Evolutionary conservation across 2,329 filamentous ascomycete genomes (phyloP).

Genomic region (Phoma sp.): DNA sequence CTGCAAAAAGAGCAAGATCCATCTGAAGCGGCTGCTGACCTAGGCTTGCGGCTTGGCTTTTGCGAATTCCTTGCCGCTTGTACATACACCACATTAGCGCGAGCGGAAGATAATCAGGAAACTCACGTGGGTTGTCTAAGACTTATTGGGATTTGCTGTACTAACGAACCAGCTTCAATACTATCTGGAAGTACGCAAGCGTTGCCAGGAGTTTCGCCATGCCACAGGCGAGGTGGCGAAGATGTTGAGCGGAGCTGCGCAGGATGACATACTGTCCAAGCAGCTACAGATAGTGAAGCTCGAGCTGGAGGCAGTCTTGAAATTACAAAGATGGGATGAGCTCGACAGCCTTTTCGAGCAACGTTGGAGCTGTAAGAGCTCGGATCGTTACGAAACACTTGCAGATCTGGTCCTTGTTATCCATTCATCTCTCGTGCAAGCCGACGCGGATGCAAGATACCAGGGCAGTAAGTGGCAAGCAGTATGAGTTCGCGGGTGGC

Average conservation of each 20-base stretch:
- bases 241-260: constrained; percentile 52
- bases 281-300: constrained; percentile 73
- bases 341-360: constrained; percentile 65
- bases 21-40: constrained; percentile 50
- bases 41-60: constrained; percentile 67
- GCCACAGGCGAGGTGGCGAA: constrained; percentile 49
- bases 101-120: constrained; percentile 51
- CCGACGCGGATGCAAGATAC: constrained; percentile 35
- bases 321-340: constrained; percentile 71
- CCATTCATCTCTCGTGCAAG: constrained; percentile 45
- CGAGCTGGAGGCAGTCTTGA: constrained; percentile 77
- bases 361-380: constrained; percentile 45
- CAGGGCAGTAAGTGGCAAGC: constrained; percentile 36
- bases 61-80: constrained; percentile 71
- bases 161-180: constrained; percentile 61
- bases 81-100: constrained; percentile 55
- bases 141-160: background rate
- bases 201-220: constrained; percentile 65
- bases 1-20: constrained; percentile 40
- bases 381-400: constrained; percentile 53
- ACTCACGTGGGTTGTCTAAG: constrained; percentile 47
- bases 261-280: constrained; percentile 65
- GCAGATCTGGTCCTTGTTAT: constrained; percentile 56
- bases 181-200: constrained; percentile 67
- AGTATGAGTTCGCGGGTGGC: background rate